Percentiles rank a stretch among this genome's conserved stretches.
phyloP scores from a whole-genome alignment of 345 rosid genomes.

The Bruguiera gymnorhiza region DNA sequence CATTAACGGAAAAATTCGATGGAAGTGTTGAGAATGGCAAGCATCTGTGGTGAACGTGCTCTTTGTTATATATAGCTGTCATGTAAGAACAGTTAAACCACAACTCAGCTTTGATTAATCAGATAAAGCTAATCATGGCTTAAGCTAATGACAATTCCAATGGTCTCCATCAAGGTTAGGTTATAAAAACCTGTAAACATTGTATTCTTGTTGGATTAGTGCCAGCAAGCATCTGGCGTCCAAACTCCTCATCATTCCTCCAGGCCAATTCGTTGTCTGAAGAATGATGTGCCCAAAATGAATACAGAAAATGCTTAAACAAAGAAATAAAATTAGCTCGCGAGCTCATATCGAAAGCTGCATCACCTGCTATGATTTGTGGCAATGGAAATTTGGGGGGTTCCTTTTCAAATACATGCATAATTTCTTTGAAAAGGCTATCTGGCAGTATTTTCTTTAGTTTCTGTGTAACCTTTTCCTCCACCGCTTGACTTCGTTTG shows the following conservation, averaged over 20 bases:
- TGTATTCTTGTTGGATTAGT: conserved; percentile 64
- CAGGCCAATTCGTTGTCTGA: conserved; percentile 58
- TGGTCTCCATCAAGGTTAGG: neutral
- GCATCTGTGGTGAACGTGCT: too few relatives aligned
- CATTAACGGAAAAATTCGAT: too few relatives aligned
- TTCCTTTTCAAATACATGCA: conserved; percentile 20
- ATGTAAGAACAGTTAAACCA: too few relatives aligned
- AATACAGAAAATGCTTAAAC: neutral
- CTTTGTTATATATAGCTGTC: too few relatives aligned
- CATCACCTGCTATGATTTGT: conserved; percentile 47
- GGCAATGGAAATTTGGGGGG: conserved; percentile 43
- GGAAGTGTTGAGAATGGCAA: too few relatives aligned
- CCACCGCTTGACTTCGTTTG: conserved; percentile 22
- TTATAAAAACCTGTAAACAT: conserved; percentile 39
- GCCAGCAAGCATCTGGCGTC: conserved; percentile 83
- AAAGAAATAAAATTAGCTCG: neutral
- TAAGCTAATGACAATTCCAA: neutral
- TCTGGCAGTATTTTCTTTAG: conserved; percentile 37
- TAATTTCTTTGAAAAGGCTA: conserved; percentile 22
- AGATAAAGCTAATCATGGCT: too few relatives aligned
- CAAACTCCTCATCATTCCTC: conserved; percentile 76
- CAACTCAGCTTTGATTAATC: too few relatives aligned
- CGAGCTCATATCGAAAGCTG: conserved; percentile 2
- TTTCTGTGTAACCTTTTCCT: conserved; percentile 23
- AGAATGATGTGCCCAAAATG: neutral